A percentile compares a stretch with the other conserved stretches of the same genome.
phyloP scores from a whole-genome alignment of 305 asterid species.

The Fraxinus angustifolia region DNA sequence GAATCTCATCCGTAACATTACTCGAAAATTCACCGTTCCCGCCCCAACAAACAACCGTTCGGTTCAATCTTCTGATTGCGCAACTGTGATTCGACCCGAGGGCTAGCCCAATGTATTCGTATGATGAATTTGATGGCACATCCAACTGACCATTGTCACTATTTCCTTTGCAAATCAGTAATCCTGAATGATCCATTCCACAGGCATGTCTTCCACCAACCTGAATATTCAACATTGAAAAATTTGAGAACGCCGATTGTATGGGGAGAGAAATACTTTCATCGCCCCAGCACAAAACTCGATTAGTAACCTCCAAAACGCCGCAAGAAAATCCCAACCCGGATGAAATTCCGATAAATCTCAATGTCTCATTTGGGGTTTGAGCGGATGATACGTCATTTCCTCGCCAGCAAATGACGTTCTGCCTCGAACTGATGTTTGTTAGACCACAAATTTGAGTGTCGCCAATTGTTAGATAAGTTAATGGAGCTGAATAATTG shows the following conservation, averaged over 20 bases:
- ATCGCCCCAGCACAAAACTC: conserved; percentile 69
- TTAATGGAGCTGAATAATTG: conserved; percentile 35
- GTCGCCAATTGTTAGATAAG: conserved; percentile 54
- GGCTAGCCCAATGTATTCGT: conserved; percentile 48
- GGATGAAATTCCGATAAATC: conserved; percentile 51
- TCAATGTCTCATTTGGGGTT: conserved; percentile 14
- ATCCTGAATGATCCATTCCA: conserved; percentile 51
- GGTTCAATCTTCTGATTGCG: conserved; percentile 52
- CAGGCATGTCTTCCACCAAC: conserved; percentile 80
- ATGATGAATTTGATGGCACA: conserved; percentile 42
- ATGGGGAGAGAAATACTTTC: conserved; percentile 25
- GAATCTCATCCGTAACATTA: conserved; percentile 24
- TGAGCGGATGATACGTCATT: conserved; percentile 16
- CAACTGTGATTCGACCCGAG: conserved; percentile 75
- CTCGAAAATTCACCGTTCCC: conserved; percentile 42
- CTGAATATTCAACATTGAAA: conserved; percentile 45
- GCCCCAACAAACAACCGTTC: conserved; percentile 83
- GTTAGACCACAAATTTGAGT: conserved; percentile 64
- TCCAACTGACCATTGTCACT: conserved; percentile 52
- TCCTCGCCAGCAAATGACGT: conserved; percentile 70
- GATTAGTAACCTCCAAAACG: conserved; percentile 27
- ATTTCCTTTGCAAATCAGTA: conserved; percentile 60
- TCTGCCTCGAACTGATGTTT: conserved; percentile 28
- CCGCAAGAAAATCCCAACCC: conserved; percentile 82
- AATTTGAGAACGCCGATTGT: conserved; percentile 46